Conservation (phyloP, 1,284 basidiomycete genomes). For the Testicularia cyperi region DNA sequence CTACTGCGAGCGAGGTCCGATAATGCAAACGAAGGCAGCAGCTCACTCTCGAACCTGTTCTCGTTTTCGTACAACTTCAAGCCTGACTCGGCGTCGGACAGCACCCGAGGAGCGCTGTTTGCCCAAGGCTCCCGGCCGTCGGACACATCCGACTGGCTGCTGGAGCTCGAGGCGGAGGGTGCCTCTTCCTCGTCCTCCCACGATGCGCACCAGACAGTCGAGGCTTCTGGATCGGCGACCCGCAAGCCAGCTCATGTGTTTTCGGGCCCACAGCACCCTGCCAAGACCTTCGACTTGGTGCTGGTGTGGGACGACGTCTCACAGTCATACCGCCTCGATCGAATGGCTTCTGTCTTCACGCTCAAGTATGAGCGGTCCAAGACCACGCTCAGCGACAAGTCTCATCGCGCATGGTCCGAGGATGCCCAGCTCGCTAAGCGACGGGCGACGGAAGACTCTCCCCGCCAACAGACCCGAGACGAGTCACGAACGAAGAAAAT, state of each 20-base stretch:
- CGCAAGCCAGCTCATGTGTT: slow-evolving; percentile 20
- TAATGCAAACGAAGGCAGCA: background rate
- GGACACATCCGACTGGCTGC: slow-evolving; percentile 20
- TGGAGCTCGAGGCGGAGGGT: slow-evolving; percentile 12
- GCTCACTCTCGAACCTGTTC: slow-evolving; percentile 11
- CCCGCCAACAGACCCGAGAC: too few relatives aligned
- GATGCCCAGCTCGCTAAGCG: slow-evolving; percentile 3
- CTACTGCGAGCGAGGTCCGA: slow-evolving; percentile 1
- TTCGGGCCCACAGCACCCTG: slow-evolving; percentile 15
- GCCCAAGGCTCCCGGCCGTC: slow-evolving; percentile 5
- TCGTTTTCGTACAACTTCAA: slow-evolving; percentile 39
- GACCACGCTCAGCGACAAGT: slow-evolving; percentile 13
- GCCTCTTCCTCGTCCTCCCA: background rate
- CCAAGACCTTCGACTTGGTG: slow-evolving; percentile 23
- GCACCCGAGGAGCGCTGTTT: slow-evolving; percentile 18
- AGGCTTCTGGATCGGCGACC: too few relatives aligned
- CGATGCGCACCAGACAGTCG: too few relatives aligned
- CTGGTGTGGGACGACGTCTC: slow-evolving; percentile 17
- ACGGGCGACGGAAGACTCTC: background rate
- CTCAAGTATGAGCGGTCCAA: slow-evolving; percentile 32
- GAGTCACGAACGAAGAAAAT: too few relatives aligned
- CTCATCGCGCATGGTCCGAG: slow-evolving; percentile 5
- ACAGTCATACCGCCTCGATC: slow-evolving; percentile 12
- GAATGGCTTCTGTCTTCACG: slow-evolving; percentile 20
- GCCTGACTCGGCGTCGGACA: slow-evolving; percentile 25